These are phyloP conservation scores for Mallotus japonicus DNA, from an alignment of 441 rosid genomes.

Conservation along the genomic window DNA sequence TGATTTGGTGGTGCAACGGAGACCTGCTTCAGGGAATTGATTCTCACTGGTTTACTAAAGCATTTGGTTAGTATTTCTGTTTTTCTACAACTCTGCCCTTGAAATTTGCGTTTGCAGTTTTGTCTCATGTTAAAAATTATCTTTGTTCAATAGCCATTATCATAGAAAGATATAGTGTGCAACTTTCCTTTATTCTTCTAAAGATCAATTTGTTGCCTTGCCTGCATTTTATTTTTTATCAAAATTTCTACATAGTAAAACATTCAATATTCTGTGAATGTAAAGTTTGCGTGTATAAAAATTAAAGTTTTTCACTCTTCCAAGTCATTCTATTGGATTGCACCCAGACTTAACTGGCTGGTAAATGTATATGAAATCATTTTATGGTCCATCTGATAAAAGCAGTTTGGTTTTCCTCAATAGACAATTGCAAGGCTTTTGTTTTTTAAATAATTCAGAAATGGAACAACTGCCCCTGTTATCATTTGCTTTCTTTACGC, in stretches of 20 bases:
- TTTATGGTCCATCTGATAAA: background rate
- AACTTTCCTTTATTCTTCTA: background rate
- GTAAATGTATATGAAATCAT: constrained; percentile 1
- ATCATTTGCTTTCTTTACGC: background rate
- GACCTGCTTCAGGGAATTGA: constrained; percentile 41
- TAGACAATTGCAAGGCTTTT: background rate
- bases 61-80: constrained; percentile 17
- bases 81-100: background rate
- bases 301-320: background rate
- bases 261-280: background rate
- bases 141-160: too few species aligned
- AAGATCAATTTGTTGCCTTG: background rate
- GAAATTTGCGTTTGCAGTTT: background rate
- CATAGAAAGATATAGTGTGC: too few species aligned
- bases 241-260: background rate
- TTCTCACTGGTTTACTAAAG: constrained; percentile 5
- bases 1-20: constrained; percentile 74
- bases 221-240: background rate
- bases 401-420: background rate
- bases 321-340: background rate
- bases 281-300: too few species aligned
- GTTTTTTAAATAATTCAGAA: too few species aligned
- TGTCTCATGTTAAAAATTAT: background rate
- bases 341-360: background rate
- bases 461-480: background rate